Conservation (phyloP, 345 rosid species). For the Carallia brachiata region DNA sequence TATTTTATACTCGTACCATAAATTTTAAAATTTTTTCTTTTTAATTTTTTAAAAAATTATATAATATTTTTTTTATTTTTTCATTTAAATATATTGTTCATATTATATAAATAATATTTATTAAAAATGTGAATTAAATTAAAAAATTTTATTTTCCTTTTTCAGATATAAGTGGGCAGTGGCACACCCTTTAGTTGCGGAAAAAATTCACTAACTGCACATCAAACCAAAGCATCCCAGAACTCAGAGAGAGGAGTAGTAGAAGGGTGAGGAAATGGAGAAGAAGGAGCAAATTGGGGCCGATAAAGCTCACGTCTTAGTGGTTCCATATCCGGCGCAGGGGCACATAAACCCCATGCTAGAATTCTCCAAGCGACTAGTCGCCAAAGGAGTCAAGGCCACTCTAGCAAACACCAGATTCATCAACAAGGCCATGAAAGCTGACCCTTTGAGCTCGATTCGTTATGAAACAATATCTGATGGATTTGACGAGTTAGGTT, state of each 20-base stretch:
- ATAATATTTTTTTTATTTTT: too few species aligned
- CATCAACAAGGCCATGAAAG: conserved; percentile 16
- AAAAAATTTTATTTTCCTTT: too few species aligned
- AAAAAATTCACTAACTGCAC: neutral
- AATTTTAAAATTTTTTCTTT: too few species aligned
- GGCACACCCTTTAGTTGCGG: neutral
- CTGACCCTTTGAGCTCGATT: conserved; percentile 4
- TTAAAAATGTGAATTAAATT: too few species aligned
- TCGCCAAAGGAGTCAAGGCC: conserved; percentile 27
- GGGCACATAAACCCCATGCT: conserved; percentile 41
- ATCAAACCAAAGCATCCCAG: neutral
- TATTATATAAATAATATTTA: too few species aligned
- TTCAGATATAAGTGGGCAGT: too few species aligned
- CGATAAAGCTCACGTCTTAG: conserved; percentile 17
- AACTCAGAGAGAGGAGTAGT: neutral
- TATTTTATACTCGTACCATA: too few species aligned
- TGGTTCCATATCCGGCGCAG: conserved; percentile 32
- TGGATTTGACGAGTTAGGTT: conserved; percentile 27
- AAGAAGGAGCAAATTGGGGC: neutral
- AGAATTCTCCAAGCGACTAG: conserved; percentile 38
- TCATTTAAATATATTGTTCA: too few species aligned
- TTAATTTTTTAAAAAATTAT: too few species aligned
- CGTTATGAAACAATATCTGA: conserved; percentile 22
- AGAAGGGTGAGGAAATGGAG: neutral
- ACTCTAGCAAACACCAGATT: conserved; percentile 22